Percentiles rank a stretch among this genome's conserved stretches.
Conservation (phyloP, 495 filamentous ascomycete genomes). For the Neurospora sp. region DNA sequence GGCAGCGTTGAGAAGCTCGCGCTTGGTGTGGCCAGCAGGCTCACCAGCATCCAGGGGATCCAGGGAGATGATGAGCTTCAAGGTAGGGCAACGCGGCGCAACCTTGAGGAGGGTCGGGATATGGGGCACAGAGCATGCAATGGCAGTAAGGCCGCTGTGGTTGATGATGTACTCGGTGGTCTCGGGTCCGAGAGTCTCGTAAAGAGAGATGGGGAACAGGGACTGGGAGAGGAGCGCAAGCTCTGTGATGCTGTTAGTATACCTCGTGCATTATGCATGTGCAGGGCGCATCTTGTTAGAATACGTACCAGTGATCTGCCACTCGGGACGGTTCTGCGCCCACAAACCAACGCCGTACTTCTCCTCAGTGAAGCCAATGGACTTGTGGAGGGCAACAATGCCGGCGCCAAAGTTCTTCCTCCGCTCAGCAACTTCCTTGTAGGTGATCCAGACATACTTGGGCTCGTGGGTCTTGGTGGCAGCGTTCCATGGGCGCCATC, state of each 20-base stretch:
- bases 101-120: constrained; percentile 80
- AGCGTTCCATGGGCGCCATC: constrained; percentile 71
- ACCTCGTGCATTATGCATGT: neutral
- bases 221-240: constrained; percentile 82
- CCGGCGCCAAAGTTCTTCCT: constrained; percentile 81
- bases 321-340: constrained; percentile 94
- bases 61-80: constrained; percentile 84
- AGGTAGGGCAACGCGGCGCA: constrained; percentile 60
- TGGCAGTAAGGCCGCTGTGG: constrained; percentile 65
- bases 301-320: constrained; percentile 77
- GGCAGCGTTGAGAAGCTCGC: constrained; percentile 60
- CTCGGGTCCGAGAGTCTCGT: constrained; percentile 88
- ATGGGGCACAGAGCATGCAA: constrained; percentile 75
- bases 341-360: constrained; percentile 87
- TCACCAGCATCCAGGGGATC: constrained; percentile 83
- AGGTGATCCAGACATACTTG: constrained; percentile 75
- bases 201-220: constrained; percentile 85
- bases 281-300: neutral
- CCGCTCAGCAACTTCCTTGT: constrained; percentile 66
- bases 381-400: constrained; percentile 70
- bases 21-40: constrained; percentile 66
- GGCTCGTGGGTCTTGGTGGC: constrained; percentile 62
- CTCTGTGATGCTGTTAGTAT: constrained; percentile 42
- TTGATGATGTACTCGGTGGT: constrained; percentile 93
- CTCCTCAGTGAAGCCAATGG: constrained; percentile 49